Percentiles rank a stretch among this genome's conserved stretches.
phyloP scores from a whole-genome alignment of 129 eudicot species.

The Tagetes patula region DNA sequence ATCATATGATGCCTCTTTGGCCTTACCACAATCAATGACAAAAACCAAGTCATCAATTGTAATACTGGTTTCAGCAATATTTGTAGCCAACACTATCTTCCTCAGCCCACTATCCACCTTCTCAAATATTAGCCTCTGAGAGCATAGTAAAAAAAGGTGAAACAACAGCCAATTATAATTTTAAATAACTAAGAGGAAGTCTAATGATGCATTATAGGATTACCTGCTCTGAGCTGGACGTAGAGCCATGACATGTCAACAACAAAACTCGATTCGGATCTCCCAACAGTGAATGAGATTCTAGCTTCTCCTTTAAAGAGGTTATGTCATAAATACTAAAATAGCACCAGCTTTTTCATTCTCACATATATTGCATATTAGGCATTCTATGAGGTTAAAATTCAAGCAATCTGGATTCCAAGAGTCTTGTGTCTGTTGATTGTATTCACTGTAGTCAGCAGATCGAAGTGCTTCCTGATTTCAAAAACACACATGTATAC shows the following conservation, averaged over 20 bases:
- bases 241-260: slow-evolving; percentile 91
- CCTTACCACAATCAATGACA: slow-evolving; percentile 93
- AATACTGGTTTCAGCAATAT: slow-evolving; percentile 94
- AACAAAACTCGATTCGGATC: slow-evolving; percentile 62
- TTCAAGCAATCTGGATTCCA: slow-evolving; percentile 90
- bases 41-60: slow-evolving; percentile 86
- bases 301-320: slow-evolving; percentile 77
- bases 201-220: slow-evolving; percentile 6
- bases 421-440: slow-evolving; percentile 66
- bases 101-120: slow-evolving; percentile 68
- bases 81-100: slow-evolving; percentile 82
- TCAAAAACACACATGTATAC: slow-evolving; percentile 19
- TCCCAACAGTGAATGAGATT: slow-evolving; percentile 63
- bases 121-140: slow-evolving; percentile 73
- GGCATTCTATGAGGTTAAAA: slow-evolving; percentile 76
- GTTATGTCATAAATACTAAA: slow-evolving; percentile 80
- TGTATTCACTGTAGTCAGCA: slow-evolving; percentile 65
- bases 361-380: slow-evolving; percentile 68
- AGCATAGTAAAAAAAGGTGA: slow-evolving; percentile 17
- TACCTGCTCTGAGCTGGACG: slow-evolving; percentile 92
- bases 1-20: slow-evolving; percentile 91
- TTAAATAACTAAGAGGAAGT: background rate
- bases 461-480: slow-evolving; percentile 65
- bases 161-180: background rate
- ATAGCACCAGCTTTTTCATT: slow-evolving; percentile 66